Evolutionary conservation across 1,284 basidiomycete species (phyloP).

Genomic region (Irpex sp.): DNA sequence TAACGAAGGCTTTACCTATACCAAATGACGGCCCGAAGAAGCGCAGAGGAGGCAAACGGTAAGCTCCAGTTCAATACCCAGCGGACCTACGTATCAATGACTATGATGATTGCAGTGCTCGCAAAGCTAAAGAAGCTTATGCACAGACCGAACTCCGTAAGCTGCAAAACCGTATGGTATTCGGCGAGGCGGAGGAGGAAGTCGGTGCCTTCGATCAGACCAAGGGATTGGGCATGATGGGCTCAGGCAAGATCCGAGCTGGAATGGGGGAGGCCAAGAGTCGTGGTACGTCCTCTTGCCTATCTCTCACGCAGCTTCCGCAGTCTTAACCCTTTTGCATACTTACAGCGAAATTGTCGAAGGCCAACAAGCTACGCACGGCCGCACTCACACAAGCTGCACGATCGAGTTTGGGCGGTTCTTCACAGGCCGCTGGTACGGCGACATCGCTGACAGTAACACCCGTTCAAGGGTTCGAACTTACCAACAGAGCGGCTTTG

Average conservation of each 20-base stretch:
- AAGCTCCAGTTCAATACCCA: constrained; percentile 18
- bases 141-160: constrained; percentile 97
- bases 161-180: constrained; percentile 94
- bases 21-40: constrained; percentile 96
- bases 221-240: constrained; percentile 97
- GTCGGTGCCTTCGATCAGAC: constrained; percentile 96
- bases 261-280: constrained; percentile 83
- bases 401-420: constrained; percentile 30
- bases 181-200: constrained; percentile 95
- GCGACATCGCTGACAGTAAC: constrained; percentile 93
- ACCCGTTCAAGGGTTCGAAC: constrained; percentile 93
- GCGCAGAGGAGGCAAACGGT: constrained; percentile 93
- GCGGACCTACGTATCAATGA: neutral
- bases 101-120: constrained; percentile 59
- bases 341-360: constrained; percentile 78
- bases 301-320: neutral
- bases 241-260: constrained; percentile 88
- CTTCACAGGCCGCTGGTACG: constrained; percentile 73
- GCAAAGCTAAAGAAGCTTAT: constrained; percentile 96
- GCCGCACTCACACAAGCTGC: constrained; percentile 76
- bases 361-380: constrained; percentile 90
- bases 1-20: constrained; percentile 92
- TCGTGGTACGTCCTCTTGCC: constrained; percentile 56
- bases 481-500: constrained; percentile 79
- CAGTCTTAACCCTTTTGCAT: constrained; percentile 1